These are phyloP conservation scores for Kalanchoe fedtschenkoi DNA, from an alignment of 164 flowering plant genomes.

Conservation along the genomic window DNA sequence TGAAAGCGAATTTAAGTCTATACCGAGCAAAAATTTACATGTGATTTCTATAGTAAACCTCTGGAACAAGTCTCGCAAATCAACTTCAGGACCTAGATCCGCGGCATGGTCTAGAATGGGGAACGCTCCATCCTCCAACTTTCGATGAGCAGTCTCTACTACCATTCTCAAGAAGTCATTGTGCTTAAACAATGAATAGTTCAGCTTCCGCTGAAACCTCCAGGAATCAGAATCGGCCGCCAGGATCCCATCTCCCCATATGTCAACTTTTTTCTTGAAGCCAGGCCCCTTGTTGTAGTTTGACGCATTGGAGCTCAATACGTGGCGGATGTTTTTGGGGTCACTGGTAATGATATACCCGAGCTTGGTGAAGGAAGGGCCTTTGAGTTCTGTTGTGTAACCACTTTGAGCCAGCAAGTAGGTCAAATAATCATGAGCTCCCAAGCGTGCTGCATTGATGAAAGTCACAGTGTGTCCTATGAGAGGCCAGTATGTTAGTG, in stretches of 20 bases:
- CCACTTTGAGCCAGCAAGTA: not conserved
- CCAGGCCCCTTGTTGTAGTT: constrained; percentile 11
- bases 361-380: not conserved
- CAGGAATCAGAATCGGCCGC: constrained; percentile 22
- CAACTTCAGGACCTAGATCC: constrained; percentile 10
- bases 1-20: constrained; percentile 22
- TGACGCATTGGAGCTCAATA: not conserved
- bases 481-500: not conserved
- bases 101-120: constrained; percentile 25
- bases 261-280: constrained; percentile 19
- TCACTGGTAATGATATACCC: not conserved
- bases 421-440: not conserved
- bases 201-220: constrained; percentile 12
- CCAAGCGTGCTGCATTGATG: not conserved
- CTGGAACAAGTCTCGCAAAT: constrained; percentile 30
- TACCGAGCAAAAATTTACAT: constrained; percentile 18
- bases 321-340: not conserved
- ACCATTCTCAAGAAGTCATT: not conserved
- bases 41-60: constrained; percentile 29
- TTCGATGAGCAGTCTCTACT: constrained; percentile 8
- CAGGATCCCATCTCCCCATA: constrained; percentile 42
- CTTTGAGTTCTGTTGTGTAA: not conserved
- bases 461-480: not conserved
- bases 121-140: constrained; percentile 22
- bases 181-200: constrained; percentile 4